phyloP scores from a whole-genome alignment of 441 rosid species.

The Gossypium armourianum region DNA sequence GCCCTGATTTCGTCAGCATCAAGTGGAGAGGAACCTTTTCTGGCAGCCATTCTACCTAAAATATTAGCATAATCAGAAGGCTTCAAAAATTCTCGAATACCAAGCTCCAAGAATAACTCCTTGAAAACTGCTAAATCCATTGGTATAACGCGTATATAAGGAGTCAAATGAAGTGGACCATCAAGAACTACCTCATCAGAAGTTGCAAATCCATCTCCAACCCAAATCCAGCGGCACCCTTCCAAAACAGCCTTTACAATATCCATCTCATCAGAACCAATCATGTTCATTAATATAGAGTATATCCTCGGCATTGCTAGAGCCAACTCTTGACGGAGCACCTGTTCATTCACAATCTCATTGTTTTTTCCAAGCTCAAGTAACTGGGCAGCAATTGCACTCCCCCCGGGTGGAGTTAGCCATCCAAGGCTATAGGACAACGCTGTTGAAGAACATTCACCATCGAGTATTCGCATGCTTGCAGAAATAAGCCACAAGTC shows the following conservation, averaged over 20 bases:
- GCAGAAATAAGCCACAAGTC: slow-evolving; percentile 97
- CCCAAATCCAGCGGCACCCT: slow-evolving; percentile 99
- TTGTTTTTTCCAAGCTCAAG: slow-evolving; percentile 98
- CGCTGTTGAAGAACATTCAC: slow-evolving; percentile 89
- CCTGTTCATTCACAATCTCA: slow-evolving; percentile 66
- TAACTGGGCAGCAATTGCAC: slow-evolving; percentile 90
- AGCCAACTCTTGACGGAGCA: slow-evolving; percentile 76
- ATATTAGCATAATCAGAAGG: slow-evolving; percentile 79
- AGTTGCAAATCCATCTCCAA: slow-evolving; percentile 97
- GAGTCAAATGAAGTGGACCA: slow-evolving; percentile 93
- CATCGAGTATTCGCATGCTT: slow-evolving; percentile 92
- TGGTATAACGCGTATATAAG: slow-evolving; percentile 86
- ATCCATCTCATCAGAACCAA: slow-evolving; percentile 94
- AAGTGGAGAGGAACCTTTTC: slow-evolving; percentile 63
- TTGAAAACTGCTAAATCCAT: slow-evolving; percentile 84
- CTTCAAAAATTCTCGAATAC: slow-evolving; percentile 70
- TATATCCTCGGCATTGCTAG: slow-evolving; percentile 86
- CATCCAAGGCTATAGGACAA: slow-evolving; percentile 85
- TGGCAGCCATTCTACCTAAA: slow-evolving; percentile 62
- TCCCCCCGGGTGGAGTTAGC: slow-evolving; percentile 89
- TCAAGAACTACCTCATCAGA: slow-evolving; percentile 87
- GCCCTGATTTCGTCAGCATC: slow-evolving; percentile 75
- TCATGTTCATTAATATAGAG: slow-evolving; percentile 56
- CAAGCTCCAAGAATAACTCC: slow-evolving; percentile 77
- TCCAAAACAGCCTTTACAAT: slow-evolving; percentile 93